phyloP scores from a whole-genome alignment of 306 rosid genomes.

The Morella rubra region DNA sequence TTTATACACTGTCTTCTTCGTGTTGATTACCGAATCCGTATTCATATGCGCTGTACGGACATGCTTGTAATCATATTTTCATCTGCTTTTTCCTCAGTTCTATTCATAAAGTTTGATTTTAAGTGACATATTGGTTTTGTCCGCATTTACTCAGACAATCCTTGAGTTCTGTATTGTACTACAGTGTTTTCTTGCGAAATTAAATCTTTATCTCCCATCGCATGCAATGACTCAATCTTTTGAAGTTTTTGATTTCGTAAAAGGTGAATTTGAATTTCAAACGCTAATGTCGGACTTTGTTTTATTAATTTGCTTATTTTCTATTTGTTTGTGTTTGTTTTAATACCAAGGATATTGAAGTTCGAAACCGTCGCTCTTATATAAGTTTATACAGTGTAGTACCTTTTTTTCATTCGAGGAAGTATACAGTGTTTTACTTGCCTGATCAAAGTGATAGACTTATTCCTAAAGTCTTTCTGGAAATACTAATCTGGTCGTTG shows the following conservation, averaged over 20 bases:
- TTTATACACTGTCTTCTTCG: neutral
- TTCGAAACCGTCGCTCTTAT: neutral
- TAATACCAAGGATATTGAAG: neutral
- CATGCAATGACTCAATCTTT: slow-evolving; percentile 47
- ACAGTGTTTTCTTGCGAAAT: neutral
- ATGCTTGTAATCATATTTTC: neutral
- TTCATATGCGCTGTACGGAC: neutral
- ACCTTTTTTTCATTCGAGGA: too few species aligned
- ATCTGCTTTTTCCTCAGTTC: neutral
- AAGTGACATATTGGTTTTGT: neutral
- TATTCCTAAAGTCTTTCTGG: slow-evolving; percentile 24
- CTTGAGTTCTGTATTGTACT: neutral
- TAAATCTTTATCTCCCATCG: slow-evolving; percentile 18
- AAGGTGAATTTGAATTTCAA: slow-evolving; percentile 21
- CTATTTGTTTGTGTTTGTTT: neutral
- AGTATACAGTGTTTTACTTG: neutral
- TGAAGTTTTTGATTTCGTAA: slow-evolving; percentile 29
- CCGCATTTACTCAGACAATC: neutral
- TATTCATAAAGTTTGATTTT: neutral
- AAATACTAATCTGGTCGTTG: slow-evolving; percentile 36
- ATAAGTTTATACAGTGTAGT: neutral
- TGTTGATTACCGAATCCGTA: slow-evolving; percentile 4
- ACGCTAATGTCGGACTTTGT: slow-evolving; percentile 36
- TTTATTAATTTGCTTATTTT: neutral
- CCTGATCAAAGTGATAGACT: slow-evolving; percentile 8